Evolutionary conservation across 495 filamentous ascomycete species (phyloP).

Genomic region (Penicillium diatomitis): DNA sequence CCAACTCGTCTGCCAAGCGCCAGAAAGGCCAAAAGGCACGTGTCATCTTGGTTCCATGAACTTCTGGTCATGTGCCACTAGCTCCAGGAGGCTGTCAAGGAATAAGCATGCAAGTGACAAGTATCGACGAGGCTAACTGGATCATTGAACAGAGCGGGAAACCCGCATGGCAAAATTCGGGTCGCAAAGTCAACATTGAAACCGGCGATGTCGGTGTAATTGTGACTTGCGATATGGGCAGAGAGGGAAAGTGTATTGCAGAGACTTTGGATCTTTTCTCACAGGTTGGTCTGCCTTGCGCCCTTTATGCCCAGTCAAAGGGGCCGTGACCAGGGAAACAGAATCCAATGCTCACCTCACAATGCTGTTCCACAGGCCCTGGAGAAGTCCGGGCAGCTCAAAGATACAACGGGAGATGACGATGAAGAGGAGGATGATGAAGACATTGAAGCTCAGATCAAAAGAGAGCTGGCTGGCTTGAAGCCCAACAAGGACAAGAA

Average conservation of each 20-base stretch:
- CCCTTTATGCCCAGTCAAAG: background rate
- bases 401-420: conserved; percentile 1
- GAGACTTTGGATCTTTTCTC: conserved; percentile 69
- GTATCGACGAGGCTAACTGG: background rate
- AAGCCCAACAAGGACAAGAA: conserved; percentile 39
- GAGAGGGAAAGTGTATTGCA: conserved; percentile 65
- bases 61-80: background rate
- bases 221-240: conserved; percentile 74
- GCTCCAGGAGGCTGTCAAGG: too few relatives aligned
- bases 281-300: conserved; percentile 42
- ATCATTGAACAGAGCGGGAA: conserved; percentile 19
- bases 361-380: conserved; percentile 5
- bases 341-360: too few relatives aligned
- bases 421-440: conserved; percentile 37
- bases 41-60: background rate
- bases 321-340: too few relatives aligned
- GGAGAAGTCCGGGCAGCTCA: conserved; percentile 12
- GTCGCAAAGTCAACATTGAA: conserved; percentile 39
- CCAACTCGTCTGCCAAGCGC: conserved; percentile 23
- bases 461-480: conserved; percentile 63
- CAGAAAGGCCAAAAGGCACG: conserved; percentile 34
- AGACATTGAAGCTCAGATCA: conserved; percentile 79
- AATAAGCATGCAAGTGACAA: background rate
- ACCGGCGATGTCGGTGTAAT: conserved; percentile 80
- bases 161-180: conserved; percentile 20